Percentiles rank a stretch among this genome's conserved stretches.
phyloP scores from a whole-genome alignment of 257 asterid genomes.

The Solanum etuberosum region DNA sequence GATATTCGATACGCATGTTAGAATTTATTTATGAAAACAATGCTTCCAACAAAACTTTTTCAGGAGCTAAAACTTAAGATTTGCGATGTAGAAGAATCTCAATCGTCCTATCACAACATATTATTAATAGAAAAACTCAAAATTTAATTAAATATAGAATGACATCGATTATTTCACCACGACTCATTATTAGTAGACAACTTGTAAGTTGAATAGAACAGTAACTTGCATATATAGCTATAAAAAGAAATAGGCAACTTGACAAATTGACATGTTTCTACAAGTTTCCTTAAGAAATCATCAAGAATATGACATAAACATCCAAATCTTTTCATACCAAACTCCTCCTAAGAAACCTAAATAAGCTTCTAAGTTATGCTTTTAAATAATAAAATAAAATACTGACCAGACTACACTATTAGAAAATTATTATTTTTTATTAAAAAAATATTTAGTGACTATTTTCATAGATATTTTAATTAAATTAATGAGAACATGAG shows the following conservation, averaged over 20 bases:
- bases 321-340: slow-evolving; percentile 7
- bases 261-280: slow-evolving; percentile 5
- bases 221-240: not conserved
- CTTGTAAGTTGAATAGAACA: not conserved
- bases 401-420: not conserved
- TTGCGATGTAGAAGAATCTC: not conserved
- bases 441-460: not conserved
- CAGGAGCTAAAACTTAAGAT: not conserved
- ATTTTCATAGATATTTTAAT: no score
- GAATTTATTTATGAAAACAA: no score
- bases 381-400: no score
- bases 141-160: no score
- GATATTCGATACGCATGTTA: not conserved
- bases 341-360: not conserved
- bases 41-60: no score
- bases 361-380: not conserved
- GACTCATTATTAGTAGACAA: not conserved
- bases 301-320: not conserved
- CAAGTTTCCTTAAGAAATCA: slow-evolving; percentile 6
- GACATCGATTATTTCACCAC: not conserved
- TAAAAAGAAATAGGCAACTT: not conserved
- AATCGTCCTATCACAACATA: no score
- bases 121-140: no score
- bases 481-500: no score
- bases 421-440: no score